Conservation (phyloP, 208 protist genomes). For the Balamuthia mandrillaris region DNA sequence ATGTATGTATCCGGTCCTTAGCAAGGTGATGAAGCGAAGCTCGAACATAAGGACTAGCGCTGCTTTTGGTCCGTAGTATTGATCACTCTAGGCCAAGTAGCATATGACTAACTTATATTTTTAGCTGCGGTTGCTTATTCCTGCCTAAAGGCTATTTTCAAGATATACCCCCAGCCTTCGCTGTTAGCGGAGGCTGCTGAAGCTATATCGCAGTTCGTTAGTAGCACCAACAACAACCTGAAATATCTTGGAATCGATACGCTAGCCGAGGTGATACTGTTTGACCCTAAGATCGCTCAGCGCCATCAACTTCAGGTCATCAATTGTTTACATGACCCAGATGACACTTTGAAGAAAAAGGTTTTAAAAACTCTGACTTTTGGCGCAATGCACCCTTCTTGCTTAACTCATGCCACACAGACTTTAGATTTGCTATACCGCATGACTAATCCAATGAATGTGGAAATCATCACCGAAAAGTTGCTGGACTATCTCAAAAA, state of each 20-base stretch:
- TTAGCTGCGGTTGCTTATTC: slow-evolving; percentile 72
- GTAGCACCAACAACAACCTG: slow-evolving; percentile 81
- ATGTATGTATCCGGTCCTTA: slow-evolving; percentile 75
- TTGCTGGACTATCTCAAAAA: slow-evolving; percentile 81
- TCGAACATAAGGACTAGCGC: slow-evolving; percentile 84
- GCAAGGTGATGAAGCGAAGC: slow-evolving; percentile 81
- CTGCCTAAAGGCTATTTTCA: slow-evolving; percentile 80
- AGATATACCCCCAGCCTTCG: slow-evolving; percentile 79
- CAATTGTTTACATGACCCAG: slow-evolving; percentile 85
- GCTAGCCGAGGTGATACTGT: slow-evolving; percentile 83
- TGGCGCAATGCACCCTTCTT: background rate
- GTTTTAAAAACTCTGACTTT: background rate
- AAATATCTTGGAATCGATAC: slow-evolving; percentile 89
- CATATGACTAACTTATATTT: background rate
- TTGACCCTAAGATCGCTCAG: slow-evolving; percentile 80
- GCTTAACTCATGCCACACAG: background rate
- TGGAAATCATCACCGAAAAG: slow-evolving; percentile 81
- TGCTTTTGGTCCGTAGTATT: slow-evolving; percentile 59
- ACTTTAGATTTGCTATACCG: slow-evolving; percentile 87
- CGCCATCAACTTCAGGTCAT: slow-evolving; percentile 90
- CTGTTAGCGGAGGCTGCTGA: slow-evolving; percentile 80
- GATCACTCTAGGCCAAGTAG: no score
- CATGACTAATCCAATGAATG: slow-evolving; percentile 90
- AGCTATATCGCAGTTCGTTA: slow-evolving; percentile 71
- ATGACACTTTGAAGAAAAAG: slow-evolving; percentile 90